Evolutionary conservation across 2,329 filamentous ascomycete species (phyloP).

Genomic region (Purpureocillium lavendulum): DNA sequence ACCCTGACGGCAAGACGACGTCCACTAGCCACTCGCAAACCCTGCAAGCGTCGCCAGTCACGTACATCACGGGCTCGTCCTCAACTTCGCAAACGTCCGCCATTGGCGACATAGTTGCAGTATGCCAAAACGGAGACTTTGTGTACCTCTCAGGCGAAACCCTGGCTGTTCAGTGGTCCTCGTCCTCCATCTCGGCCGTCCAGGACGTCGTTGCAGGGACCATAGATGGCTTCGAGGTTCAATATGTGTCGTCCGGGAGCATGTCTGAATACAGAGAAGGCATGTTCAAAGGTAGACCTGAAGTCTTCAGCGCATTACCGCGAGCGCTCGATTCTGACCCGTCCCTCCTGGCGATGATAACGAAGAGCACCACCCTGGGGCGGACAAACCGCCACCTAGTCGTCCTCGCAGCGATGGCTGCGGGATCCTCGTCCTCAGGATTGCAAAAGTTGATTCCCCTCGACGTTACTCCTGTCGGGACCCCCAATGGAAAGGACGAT

Average conservation of each 20-base stretch:
- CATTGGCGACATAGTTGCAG: conserved; percentile 37
- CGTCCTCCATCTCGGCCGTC: conserved; percentile 22
- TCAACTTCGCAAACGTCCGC: conserved; percentile 15
- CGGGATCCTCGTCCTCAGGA: conserved; percentile 14
- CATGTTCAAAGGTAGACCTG: conserved; percentile 45
- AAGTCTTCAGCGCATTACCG: conserved; percentile 42
- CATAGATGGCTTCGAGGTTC: conserved; percentile 33
- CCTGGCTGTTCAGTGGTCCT: conserved; percentile 24
- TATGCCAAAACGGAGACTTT: conserved; percentile 54
- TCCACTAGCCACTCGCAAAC: conserved; percentile 38
- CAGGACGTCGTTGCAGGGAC: conserved; percentile 24
- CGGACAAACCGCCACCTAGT: conserved; percentile 21
- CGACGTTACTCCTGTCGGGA: conserved; percentile 28
- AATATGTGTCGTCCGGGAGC: conserved; percentile 37
- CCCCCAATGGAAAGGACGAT: conserved; percentile 9
- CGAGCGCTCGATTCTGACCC: conserved; percentile 36
- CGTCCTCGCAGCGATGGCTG: conserved; percentile 22
- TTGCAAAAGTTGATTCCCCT: conserved; percentile 28
- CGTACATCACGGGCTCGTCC: conserved; percentile 24
- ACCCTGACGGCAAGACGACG: conserved; percentile 40
- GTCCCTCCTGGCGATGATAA: conserved; percentile 47
- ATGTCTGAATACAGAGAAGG: conserved; percentile 43
- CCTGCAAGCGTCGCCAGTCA: conserved; percentile 28
- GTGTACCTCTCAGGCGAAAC: conserved; percentile 50
- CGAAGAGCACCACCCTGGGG: conserved; percentile 22